These are phyloP conservation scores for Rhizopus arrhizus DNA, from an alignment of 371 early-diverging fungal genomes.

Conservation along the genomic window DNA sequence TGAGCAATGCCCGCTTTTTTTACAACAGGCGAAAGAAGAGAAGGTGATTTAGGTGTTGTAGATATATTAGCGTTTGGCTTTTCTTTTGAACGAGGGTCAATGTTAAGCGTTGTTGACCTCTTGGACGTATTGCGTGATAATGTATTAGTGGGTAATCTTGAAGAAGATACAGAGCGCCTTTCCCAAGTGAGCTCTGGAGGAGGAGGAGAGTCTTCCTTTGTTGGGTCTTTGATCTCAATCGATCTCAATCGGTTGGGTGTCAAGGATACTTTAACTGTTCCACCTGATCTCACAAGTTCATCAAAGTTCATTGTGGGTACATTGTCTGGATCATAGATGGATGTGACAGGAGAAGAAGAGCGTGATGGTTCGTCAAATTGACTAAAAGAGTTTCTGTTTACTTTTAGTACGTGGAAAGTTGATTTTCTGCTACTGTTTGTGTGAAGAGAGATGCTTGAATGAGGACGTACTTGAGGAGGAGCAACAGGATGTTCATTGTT, in stretches of 20 bases:
- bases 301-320: constrained; percentile 52
- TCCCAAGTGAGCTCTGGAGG: constrained; percentile 32
- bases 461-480: constrained; percentile 19
- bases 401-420: constrained; percentile 46
- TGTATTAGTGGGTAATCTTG: constrained; percentile 18
- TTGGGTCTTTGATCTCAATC: constrained; percentile 52
- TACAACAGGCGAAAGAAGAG: constrained; percentile 17
- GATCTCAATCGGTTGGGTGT: constrained; percentile 66
- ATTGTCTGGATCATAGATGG: constrained; percentile 44
- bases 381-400: constrained; percentile 34
- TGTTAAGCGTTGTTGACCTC: neutral
- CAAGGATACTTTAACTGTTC: constrained; percentile 60
- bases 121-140: constrained; percentile 1
- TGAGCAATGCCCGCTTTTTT: constrained; percentile 17
- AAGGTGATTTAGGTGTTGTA: constrained; percentile 18
- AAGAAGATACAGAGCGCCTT: constrained; percentile 33
- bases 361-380: constrained; percentile 20
- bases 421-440: constrained; percentile 39
- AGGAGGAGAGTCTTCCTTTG: constrained; percentile 12
- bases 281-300: constrained; percentile 57
- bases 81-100: neutral
- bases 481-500: neutral
- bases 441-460: constrained; percentile 39
- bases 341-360: constrained; percentile 16
- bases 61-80: constrained; percentile 11